phyloP scores from a whole-genome alignment of 2,329 filamentous ascomycete genomes.

The Hyphodiscus sp. region DNA sequence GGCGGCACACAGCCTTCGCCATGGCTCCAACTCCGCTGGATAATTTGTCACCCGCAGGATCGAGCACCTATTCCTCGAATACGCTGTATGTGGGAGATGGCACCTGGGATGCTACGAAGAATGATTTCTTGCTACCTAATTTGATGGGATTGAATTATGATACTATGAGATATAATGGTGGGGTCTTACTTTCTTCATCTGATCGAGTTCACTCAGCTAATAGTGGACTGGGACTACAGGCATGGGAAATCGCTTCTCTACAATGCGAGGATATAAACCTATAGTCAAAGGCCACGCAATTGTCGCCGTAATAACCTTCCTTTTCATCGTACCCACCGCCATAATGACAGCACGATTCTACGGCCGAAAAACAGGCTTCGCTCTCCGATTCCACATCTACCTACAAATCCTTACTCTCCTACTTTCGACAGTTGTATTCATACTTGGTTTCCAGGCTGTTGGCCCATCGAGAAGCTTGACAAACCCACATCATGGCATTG shows the following conservation, averaged over 20 bases:
- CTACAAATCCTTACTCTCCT: conserved; percentile 63
- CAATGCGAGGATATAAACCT: conserved; percentile 61
- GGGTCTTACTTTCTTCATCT: conserved; percentile 23
- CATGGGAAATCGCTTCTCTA: conserved; percentile 75
- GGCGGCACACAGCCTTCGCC: conserved; percentile 18
- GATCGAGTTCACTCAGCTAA: conserved; percentile 8
- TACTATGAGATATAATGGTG: conserved; percentile 81
- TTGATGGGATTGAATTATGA: conserved; percentile 70
- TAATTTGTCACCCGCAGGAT: conserved; percentile 50
- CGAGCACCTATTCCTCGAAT: conserved; percentile 65
- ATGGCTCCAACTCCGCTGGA: conserved; percentile 24
- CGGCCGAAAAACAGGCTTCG: conserved; percentile 51
- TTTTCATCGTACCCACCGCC: conserved; percentile 66
- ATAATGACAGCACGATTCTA: conserved; percentile 71
- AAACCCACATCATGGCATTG: conserved; percentile 82
- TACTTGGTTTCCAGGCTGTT: conserved; percentile 73
- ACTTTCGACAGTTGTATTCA: conserved; percentile 63
- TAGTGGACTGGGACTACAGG: conserved; percentile 34
- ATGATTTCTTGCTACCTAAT: conserved; percentile 73
- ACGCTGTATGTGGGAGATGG: conserved; percentile 76
- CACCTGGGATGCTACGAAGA: conserved; percentile 73
- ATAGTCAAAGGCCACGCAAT: conserved; percentile 67
- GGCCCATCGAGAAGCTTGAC: conserved; percentile 64
- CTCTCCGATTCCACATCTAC: conserved; percentile 66
- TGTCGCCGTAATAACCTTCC: conserved; percentile 65